phyloP scores from a whole-genome alignment of 2,329 filamentous ascomycete genomes.

The Diplodia seriata region DNA sequence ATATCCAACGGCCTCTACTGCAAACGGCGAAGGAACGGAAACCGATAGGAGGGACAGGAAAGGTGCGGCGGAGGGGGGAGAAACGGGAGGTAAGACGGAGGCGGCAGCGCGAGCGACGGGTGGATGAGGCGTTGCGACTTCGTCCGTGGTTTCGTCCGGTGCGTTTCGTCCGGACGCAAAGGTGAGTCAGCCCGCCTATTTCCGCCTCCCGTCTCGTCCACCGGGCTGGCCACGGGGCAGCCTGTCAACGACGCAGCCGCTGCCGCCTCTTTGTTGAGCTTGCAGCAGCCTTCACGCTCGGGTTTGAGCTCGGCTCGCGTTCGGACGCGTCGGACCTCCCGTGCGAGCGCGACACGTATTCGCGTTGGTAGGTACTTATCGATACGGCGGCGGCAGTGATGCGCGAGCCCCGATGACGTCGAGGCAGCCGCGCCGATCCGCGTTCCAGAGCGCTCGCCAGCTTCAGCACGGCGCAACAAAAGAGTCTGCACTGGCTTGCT shows the following conservation, averaged over 20 bases:
- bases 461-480: not conserved
- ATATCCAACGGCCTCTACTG: not conserved
- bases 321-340: too few relatives aligned
- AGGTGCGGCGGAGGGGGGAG: too few relatives aligned
- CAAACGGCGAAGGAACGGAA: not conserved
- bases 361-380: not conserved
- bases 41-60: not conserved
- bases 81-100: slow-evolving; percentile 8
- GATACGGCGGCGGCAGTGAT: not conserved
- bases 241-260: not conserved
- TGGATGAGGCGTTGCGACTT: not conserved
- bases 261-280: too few relatives aligned
- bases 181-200: slow-evolving; percentile 17
- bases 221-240: too few relatives aligned
- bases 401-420: not conserved
- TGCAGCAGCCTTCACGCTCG: too few relatives aligned
- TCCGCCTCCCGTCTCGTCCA: not conserved
- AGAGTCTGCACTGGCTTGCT: not conserved
- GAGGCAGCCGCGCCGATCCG: not conserved
- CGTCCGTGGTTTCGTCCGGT: slow-evolving; percentile 16
- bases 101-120: not conserved
- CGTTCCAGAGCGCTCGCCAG: not conserved
- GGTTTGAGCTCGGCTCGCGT: too few relatives aligned
- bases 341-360: too few relatives aligned
- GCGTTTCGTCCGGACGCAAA: not conserved